Conservation (phyloP, 2,329 filamentous ascomycete genomes). For the Claviceps digitariae region DNA sequence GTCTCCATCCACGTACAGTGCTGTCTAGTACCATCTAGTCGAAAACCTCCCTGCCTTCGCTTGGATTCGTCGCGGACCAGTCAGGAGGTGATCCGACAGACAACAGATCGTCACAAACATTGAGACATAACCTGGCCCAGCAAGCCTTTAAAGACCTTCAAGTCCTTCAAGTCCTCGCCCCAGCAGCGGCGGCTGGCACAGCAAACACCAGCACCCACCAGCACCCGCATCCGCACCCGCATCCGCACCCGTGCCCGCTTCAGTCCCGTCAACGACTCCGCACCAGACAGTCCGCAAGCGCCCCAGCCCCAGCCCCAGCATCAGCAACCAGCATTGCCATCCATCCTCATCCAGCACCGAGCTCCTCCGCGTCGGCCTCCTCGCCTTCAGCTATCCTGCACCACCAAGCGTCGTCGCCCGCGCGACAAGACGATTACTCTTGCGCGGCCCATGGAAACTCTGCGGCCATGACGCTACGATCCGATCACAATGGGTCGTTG, state of each 20-base stretch:
- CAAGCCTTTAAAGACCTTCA: neutral
- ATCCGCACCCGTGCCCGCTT: neutral
- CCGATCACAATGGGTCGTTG: conserved; percentile 19
- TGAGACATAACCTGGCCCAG: neutral
- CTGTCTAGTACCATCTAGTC: neutral
- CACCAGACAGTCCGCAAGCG: conserved; percentile 5
- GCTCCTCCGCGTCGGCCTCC: conserved; percentile 13
- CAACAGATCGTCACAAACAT: neutral
- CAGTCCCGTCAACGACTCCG: neutral
- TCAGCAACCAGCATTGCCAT: conserved; percentile 5
- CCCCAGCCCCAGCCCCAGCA: neutral
- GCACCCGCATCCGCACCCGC: neutral
- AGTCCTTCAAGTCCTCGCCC: neutral
- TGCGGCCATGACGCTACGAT: conserved; percentile 20
- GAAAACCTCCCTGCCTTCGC: neutral
- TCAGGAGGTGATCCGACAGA: neutral
- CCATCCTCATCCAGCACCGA: conserved; percentile 8
- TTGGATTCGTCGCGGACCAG: neutral
- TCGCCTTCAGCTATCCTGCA: conserved; percentile 6
- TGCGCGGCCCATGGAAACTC: conserved; percentile 11
- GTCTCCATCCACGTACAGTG: too few species aligned
- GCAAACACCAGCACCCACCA: neutral
- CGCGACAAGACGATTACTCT: conserved; percentile 11
- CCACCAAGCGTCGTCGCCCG: conserved; percentile 11
- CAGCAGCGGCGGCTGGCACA: neutral